Percentiles rank a stretch among this genome's conserved stretches.
phyloP scores from a whole-genome alignment of 2,329 filamentous ascomycete genomes.

The Sclerotinia nivalis region DNA sequence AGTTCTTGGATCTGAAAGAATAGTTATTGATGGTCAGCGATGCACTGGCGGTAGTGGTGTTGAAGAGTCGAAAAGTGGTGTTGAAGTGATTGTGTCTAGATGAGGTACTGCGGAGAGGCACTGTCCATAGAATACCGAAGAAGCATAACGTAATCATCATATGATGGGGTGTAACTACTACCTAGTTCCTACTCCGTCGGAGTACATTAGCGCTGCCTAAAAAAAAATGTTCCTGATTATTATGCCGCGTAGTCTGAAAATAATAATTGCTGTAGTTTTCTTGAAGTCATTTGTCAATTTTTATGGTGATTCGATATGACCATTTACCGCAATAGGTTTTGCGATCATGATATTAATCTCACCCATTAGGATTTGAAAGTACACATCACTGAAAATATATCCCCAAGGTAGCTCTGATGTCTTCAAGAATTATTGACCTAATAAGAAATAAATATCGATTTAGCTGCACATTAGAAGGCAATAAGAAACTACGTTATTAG shows the following conservation, averaged over 20 bases:
- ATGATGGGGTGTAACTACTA: slow-evolving; percentile 1
- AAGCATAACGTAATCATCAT: slow-evolving; percentile 12
- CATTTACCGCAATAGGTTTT: background rate
- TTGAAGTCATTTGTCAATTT: background rate
- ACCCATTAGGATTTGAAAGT: background rate
- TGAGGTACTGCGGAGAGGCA: background rate
- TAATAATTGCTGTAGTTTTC: background rate
- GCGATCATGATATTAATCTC: no score
- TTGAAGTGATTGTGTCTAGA: background rate
- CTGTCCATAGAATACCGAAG: slow-evolving; percentile 1
- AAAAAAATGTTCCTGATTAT: background rate
- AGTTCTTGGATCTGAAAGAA: background rate
- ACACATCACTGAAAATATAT: background rate
- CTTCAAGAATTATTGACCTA: slow-evolving; percentile 23
- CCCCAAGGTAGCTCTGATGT: background rate
- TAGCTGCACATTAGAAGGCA: slow-evolving; percentile 42
- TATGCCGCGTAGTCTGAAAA: background rate
- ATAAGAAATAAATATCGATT: slow-evolving; percentile 36
- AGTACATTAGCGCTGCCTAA: slow-evolving; percentile 10
- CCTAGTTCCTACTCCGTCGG: no score
- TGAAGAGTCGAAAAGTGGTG: background rate
- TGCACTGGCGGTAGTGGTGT: background rate
- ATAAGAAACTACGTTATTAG: slow-evolving; percentile 42
- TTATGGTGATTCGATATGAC: background rate
- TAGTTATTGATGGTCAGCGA: background rate